These are phyloP conservation scores for Penicillium goetzii DNA, from an alignment of 495 filamentous ascomycete genomes.

Conservation along the genomic window DNA sequence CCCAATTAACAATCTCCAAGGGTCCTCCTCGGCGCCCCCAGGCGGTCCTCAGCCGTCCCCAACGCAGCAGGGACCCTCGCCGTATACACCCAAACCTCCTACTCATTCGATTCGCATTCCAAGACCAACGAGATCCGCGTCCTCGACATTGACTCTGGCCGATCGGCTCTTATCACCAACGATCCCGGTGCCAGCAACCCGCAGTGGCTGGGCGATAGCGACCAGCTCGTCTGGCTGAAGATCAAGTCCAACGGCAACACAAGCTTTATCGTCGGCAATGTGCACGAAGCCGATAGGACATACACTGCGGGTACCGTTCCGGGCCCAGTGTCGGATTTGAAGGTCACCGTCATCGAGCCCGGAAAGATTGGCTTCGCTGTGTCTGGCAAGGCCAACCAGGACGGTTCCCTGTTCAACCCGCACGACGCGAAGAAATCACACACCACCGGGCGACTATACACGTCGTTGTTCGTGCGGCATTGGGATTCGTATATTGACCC, in stretches of 20 bases:
- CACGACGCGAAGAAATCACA: constrained; percentile 56
- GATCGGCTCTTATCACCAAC: constrained; percentile 67
- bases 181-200: constrained; percentile 67
- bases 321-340: constrained; percentile 74
- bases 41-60: constrained; percentile 75
- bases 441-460: constrained; percentile 58
- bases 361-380: constrained; percentile 73
- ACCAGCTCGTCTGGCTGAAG: constrained; percentile 70
- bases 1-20: constrained; percentile 32
- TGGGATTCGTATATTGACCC: constrained; percentile 65
- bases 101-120: constrained; percentile 80
- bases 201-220: constrained; percentile 70
- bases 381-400: constrained; percentile 58
- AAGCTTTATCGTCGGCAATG: constrained; percentile 61
- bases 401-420: constrained; percentile 60
- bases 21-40: constrained; percentile 82
- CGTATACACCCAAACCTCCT: constrained; percentile 75
- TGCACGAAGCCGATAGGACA: constrained; percentile 55
- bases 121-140: constrained; percentile 76
- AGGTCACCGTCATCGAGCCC: constrained; percentile 62
- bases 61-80: constrained; percentile 71
- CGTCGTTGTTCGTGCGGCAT: constrained; percentile 61
- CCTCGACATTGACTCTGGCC: constrained; percentile 70
- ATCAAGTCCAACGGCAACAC: constrained; percentile 68
- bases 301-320: constrained; percentile 67